Evolutionary conservation across 495 filamentous ascomycete species (phyloP).

Genomic region (Penicillium silybi): DNA sequence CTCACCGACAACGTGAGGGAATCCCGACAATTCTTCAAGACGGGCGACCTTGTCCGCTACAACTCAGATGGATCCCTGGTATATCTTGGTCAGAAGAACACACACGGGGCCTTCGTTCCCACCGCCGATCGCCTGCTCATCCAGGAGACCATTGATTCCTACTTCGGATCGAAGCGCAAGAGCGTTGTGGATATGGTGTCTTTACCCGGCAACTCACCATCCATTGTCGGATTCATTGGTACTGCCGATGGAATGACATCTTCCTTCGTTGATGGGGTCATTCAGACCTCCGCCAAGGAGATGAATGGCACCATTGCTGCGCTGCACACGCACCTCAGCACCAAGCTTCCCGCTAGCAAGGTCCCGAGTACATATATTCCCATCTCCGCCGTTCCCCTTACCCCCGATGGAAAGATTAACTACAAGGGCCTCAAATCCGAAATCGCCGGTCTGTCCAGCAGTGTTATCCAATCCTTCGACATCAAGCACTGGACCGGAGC

Average conservation of each 20-base stretch:
- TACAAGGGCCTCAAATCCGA: slow-evolving; percentile 18
- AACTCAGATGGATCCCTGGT: slow-evolving; percentile 46
- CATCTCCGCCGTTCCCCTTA: slow-evolving; percentile 48
- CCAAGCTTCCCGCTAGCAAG: slow-evolving; percentile 44
- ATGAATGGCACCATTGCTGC: slow-evolving; percentile 14
- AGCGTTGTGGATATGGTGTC: slow-evolving; percentile 25
- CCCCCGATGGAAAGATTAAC: slow-evolving; percentile 50
- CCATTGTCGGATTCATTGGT: slow-evolving; percentile 31
- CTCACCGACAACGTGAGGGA: not conserved
- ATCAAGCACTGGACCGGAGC: slow-evolving; percentile 15
- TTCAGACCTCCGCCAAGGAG: slow-evolving; percentile 14
- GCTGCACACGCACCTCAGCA: slow-evolving; percentile 24
- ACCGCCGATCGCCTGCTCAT: slow-evolving; percentile 47
- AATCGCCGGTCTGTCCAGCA: slow-evolving; percentile 13
- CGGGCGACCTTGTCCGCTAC: slow-evolving; percentile 53
- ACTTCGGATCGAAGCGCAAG: slow-evolving; percentile 14
- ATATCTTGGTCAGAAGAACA: slow-evolving; percentile 44
- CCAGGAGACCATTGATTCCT: slow-evolving; percentile 28
- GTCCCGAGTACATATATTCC: slow-evolving; percentile 58
- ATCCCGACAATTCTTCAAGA: slow-evolving; percentile 32
- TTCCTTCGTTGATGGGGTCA: not conserved
- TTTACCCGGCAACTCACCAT: not conserved
- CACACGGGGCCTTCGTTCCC: slow-evolving; percentile 43
- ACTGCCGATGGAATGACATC: not conserved
- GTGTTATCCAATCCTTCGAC: slow-evolving; percentile 9